These are phyloP conservation scores for Cerioporus squamosus DNA, from an alignment of 1,284 basidiomycete genomes.

Conservation along the genomic window DNA sequence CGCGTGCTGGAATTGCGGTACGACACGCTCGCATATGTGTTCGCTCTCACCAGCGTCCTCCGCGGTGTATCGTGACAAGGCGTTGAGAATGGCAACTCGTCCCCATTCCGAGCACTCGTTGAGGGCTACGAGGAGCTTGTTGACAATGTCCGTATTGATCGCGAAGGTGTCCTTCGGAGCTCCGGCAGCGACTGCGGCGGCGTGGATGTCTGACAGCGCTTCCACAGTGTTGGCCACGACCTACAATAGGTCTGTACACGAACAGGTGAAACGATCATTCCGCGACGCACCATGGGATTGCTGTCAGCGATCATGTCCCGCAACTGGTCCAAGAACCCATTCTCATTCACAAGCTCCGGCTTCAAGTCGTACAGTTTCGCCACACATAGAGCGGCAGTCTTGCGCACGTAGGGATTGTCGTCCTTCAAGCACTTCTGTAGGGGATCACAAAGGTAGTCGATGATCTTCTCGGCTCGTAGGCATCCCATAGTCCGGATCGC, in stretches of 20 bases:
- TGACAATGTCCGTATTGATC: conserved; percentile 83
- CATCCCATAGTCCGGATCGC: conserved; percentile 99
- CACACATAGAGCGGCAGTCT: conserved; percentile 95
- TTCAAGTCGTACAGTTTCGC: conserved; percentile 98
- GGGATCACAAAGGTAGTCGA: conserved; percentile 96
- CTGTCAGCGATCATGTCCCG: conserved; percentile 93
- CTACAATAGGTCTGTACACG: conserved; percentile 40
- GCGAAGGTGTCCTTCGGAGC: conserved; percentile 76
- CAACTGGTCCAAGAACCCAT: conserved; percentile 90
- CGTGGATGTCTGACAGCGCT: conserved; percentile 94
- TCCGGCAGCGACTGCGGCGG: conserved; percentile 57
- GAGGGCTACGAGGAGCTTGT: conserved; percentile 91
- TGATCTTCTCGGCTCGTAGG: conserved; percentile 97
- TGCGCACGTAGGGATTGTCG: conserved; percentile 97
- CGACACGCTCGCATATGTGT: conserved; percentile 97
- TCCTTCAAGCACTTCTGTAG: conserved; percentile 90
- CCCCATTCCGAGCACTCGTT: conserved; percentile 99
- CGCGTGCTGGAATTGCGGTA: conserved; percentile 97
- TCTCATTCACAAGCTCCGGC: conserved; percentile 92
- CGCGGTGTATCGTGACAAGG: conserved; percentile 83
- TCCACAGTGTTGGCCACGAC: conserved; percentile 96
- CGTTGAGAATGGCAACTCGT: conserved; percentile 89
- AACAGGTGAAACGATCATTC: conserved; percentile 4
- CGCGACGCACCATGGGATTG: conserved; percentile 86
- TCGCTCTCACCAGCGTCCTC: conserved; percentile 94